Evolutionary conservation across 208 protist species (phyloP), one percentile per base, ranked within the genome.

Genomic region (Leishmania tarentolae): DNA sequence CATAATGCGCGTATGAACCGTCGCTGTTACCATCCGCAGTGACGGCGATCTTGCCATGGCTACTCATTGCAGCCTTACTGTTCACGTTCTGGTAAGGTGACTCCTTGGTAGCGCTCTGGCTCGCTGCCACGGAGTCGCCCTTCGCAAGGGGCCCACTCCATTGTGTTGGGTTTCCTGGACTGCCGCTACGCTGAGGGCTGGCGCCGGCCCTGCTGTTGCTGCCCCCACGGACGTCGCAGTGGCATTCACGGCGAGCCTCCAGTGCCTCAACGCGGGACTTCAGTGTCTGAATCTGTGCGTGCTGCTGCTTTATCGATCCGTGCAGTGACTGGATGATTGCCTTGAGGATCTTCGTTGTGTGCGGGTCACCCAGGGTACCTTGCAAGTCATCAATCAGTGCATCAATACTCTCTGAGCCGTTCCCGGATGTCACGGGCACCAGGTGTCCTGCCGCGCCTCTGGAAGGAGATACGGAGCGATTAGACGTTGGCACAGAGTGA

Each of bases 191-290:
- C 56, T 37, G 74, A 17, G 37, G 63, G 42, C 52, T 65, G 47
- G 7, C 68, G 19, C 59, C 47, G n/a, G 78, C n/a, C 0, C 68
- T 69, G 7, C 37, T 61, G 42, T 44, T 76, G 42, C 8, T 9
- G 7, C 42, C 46, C 19, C 24, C 52, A 50, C 15, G 69, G 42
- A 21, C 63, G 44, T 71, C 76, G 76, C 88, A 90, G 77, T 71
- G 59, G 76, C 91, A 92, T 80, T 92, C 88, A 2, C 75, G 70
- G 37, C 87, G 87, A 28, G 53, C 69, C 89, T 97, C 93, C 35
- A 97, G 75, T 44, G 82, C 86, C 61, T 83, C 84, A 24, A 97
- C 81, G 53, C 93, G 93, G 5, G 70, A 59, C n/a, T 84, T 79
- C 59, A 94, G 70, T 2, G 35, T 65, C 68, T 79, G 76, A 28